Base-by-base conservation (phyloP, 2,329 filamentous ascomycete species). In the Penicillium sp. region DNA sequence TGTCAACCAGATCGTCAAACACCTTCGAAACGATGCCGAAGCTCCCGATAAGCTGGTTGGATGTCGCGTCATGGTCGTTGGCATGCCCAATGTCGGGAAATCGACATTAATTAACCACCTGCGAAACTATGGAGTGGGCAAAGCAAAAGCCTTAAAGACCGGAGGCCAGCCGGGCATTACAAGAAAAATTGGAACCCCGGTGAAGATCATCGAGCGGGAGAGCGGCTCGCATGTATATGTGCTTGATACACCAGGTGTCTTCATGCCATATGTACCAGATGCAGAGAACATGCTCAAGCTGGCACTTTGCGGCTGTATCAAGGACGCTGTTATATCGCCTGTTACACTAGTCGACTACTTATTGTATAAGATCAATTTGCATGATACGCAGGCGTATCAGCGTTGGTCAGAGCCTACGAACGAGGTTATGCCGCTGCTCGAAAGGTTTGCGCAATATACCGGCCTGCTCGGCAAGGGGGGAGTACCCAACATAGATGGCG, bases 41-140 rank as follows among this genome's bases (percentile, higher is more conserved):
- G 65, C 61, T 31, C 64, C 70, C 39, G 69, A 71, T 53, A 65
- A 82, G 21, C 75, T 97, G n/a, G 86, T 89, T 7, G 92, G 91
- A n/a, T 82, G 90, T 61, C 84, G 91, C 45, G 83, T 91, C 51
- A 82, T 99, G 70, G 84, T 97, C 0, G 92, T 97, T 13, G 94
- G 94, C 50, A 96, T 99, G 92, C 94, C 94, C 33, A 99, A 99
- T 68, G 90, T 96, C 0, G 94, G 94, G 33, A 99, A 99, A 74
- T 95, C 90, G 43, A 91, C 92, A 1, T 79, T 99, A n/a, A 83
- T 99, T 39, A 99, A 99, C 71, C 83, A 86, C 15, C 81, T 97
- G 45, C 86, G 94, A 18, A 82, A 79, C 38, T 77, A 81, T 16
- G 90, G 90, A 38, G 81, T 89, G 60, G 74, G 80, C 18, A 72